These are phyloP conservation scores for Polytrichum formosum DNA, from an alignment of 225 moss, liverwort and hornwort genomes.

Conservation along the genomic window DNA sequence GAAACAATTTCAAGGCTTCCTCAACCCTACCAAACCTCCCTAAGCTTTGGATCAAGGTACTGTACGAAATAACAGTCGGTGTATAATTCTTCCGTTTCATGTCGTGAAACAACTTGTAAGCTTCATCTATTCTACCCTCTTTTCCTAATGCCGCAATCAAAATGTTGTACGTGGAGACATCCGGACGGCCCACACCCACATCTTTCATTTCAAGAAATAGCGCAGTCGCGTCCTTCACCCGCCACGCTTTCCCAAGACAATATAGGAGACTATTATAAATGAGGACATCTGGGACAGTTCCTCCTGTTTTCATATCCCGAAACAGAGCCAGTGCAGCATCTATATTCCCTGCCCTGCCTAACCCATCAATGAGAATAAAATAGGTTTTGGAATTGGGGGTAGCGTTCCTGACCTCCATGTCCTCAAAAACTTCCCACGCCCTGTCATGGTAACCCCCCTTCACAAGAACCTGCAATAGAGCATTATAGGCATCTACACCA, in stretches of 20 bases:
- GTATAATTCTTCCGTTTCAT: constrained; percentile 3
- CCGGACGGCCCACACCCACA: constrained; percentile 3
- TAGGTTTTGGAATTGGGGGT: constrained; percentile 7
- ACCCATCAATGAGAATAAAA: constrained; percentile 11
- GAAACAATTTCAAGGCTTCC: constrained; percentile 7
- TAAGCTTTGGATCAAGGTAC: constrained; percentile 11
- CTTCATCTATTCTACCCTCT: constrained; percentile 11
- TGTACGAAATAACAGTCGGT: constrained; percentile 8
- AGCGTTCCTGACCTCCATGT: constrained; percentile 1
- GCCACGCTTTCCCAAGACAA: constrained; percentile 4
- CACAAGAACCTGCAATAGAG: constrained; percentile 7
- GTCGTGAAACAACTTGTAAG: constrained; percentile 1
- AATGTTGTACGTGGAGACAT: constrained; percentile 13
- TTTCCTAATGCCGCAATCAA: constrained; percentile 10
- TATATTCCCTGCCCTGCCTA: constrained; percentile 12
- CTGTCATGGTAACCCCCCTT: constrained; percentile 15
- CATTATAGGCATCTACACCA: constrained; percentile 11
- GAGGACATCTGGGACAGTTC: constrained; percentile 5
- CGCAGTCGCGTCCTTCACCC: neutral
- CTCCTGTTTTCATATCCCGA: constrained; percentile 5
- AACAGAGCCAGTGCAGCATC: constrained; percentile 9
- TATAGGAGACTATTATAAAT: constrained; percentile 13
- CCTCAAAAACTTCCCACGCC: constrained; percentile 5
- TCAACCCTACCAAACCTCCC: constrained; percentile 13
- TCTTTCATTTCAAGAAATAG: constrained; percentile 10